Percentiles rank a stretch among this genome's conserved stretches.
Evolutionary conservation across 805 yeast genomes (phyloP).

Genomic region (Kuraishia cidri): DNA sequence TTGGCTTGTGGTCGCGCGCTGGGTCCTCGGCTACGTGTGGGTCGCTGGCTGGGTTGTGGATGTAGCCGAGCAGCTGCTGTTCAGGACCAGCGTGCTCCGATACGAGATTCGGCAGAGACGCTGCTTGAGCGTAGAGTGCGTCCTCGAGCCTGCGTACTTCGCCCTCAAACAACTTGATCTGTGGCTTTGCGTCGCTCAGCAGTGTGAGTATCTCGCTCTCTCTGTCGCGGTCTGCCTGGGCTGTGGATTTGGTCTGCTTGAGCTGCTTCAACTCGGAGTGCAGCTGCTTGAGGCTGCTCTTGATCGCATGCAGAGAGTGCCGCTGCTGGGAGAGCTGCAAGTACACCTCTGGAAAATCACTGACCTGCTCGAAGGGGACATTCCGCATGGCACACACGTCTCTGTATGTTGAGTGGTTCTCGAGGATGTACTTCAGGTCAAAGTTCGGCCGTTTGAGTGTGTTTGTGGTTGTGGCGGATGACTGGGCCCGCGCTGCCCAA

Average conservation of each 20-base stretch:
- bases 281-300: constrained; percentile 11
- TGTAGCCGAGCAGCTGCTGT: constrained; percentile 35
- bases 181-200: constrained; percentile 16
- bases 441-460: constrained; percentile 22
- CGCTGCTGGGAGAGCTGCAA: constrained; percentile 6
- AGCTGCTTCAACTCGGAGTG: constrained; percentile 11
- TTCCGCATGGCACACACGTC: constrained; percentile 22
- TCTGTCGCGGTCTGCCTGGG: constrained; percentile 5
- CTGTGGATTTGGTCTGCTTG: constrained; percentile 9
- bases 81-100: constrained; percentile 34
- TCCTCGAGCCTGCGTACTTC: constrained; percentile 20
- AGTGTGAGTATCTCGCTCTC: constrained; percentile 6
- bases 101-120: constrained; percentile 57
- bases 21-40: constrained; percentile 9
- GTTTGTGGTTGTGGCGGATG: too few relatives aligned
- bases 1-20: constrained; percentile 51
- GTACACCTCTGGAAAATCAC: constrained; percentile 12
- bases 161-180: constrained; percentile 17
- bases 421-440: constrained; percentile 21
- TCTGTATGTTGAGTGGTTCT: constrained; percentile 15
- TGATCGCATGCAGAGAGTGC: constrained; percentile 9
- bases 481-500: too few relatives aligned
- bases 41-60: constrained; percentile 36
- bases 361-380: constrained; percentile 7
- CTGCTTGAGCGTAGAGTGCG: constrained; percentile 28